phyloP scores from a whole-genome alignment of 1,139 yeast genomes.

The Martiniozyma asiatica region DNA sequence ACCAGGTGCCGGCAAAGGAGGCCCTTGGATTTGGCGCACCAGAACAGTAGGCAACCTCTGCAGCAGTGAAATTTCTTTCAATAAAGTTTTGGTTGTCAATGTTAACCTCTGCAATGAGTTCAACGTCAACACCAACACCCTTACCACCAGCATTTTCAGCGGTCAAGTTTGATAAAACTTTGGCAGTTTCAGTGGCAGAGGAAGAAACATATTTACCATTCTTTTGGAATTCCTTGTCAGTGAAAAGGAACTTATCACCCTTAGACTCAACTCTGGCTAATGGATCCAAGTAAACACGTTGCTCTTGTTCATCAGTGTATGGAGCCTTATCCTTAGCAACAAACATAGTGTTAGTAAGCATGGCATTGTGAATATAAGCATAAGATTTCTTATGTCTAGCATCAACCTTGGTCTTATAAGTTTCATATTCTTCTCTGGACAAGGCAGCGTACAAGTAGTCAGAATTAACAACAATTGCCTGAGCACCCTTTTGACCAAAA shows the following conservation, averaged over 20 bases:
- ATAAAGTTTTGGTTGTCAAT: conserved; percentile 78
- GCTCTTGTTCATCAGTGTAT: conserved; percentile 77
- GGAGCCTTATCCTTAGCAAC: conserved; percentile 92
- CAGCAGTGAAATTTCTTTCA: conserved; percentile 79
- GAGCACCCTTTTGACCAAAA: conserved; percentile 99
- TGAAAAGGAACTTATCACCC: conserved; percentile 36
- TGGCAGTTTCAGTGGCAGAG: conserved; percentile 30
- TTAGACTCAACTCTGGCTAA: conserved; percentile 64
- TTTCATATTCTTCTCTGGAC: conserved; percentile 55
- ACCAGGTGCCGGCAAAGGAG: conserved; percentile 96
- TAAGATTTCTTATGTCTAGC: conserved; percentile 84
- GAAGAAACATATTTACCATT: conserved; percentile 24
- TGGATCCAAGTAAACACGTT: conserved; percentile 88
- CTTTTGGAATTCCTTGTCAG: conserved; percentile 30
- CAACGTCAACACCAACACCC: conserved; percentile 97
- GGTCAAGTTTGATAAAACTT: conserved; percentile 31
- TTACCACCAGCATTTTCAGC: conserved; percentile 41
- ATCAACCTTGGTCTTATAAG: conserved; percentile 58
- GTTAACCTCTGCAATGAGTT: conserved; percentile 70
- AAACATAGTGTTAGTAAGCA: conserved; percentile 83
- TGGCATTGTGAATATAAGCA: conserved; percentile 93
- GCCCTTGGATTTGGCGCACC: conserved; percentile 70
- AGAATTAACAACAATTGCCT: conserved; percentile 83
- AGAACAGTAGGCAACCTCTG: conserved; percentile 69
- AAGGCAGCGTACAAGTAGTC: conserved; percentile 85